Evolutionary conservation across 768 basidiomycete genomes (phyloP), one percentile per base, ranked within the genome.

Genomic region (Rhodotorula diobovata): DNA sequence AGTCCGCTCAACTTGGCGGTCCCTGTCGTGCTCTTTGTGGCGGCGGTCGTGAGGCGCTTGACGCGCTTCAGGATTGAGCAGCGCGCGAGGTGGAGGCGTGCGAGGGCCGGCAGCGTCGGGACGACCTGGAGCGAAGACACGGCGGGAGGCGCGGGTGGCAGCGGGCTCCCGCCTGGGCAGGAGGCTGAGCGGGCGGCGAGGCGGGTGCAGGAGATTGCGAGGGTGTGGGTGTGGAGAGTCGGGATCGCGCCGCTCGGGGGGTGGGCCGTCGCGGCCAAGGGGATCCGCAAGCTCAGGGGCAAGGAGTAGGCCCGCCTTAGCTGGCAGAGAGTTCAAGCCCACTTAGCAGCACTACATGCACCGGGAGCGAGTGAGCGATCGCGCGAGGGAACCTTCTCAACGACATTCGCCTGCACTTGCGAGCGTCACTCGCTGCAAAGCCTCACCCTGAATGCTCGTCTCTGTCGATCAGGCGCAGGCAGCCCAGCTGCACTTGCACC

Each of bases 221-320:
- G 67, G 64, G n/a, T 75, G 35, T 75, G 73, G 73, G 70, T 66
- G 14, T 75, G 73, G 73, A 51, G 73, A 45, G 34, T 67, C 15
- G 73, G 73, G n/a, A 75, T 75, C 15, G 18, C 34, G 0, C 70
- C 67, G n/a, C 35, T 75, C 7, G 73, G 73, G 0, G 63, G 64
- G 11, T 75, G 70, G 73, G 73, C 70, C 4, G 60, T 71, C 10
- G 61, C 58, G 20, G 73, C 73, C 21, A 75, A 75, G 61, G 62
- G 58, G 34, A 54, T 68, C 23, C 53, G 73, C 34, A 41, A 39
- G 39, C 35, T 68, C 30, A 68, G 70, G 35, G 70, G 70, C 7
- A 62, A 53, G 45, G 73, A 75, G 56, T 74, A 56, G 57, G 14
- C 5, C n/a, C n/a, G n/a, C n/a, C n/a, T n/a, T n/a, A n/a, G n/a